Percentiles rank a stretch among this genome's conserved stretches.
phyloP scores from a whole-genome alignment of 305 asterid species.

The Fraxinus velutina region DNA sequence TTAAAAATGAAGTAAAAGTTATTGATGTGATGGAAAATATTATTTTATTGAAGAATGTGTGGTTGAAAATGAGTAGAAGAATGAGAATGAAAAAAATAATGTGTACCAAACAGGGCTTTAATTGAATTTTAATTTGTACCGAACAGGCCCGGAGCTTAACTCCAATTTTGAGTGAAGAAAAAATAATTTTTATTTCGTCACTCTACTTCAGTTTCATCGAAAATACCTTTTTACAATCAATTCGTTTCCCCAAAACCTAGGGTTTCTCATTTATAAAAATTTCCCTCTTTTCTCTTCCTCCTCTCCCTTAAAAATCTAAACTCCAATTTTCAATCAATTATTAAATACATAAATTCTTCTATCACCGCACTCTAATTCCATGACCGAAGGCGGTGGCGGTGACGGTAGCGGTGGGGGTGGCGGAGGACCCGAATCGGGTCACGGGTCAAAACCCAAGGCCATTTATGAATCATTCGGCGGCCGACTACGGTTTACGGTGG shows the following conservation, averaged over 20 bases:
- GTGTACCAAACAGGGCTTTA: too few species aligned
- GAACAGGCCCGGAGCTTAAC: too few species aligned
- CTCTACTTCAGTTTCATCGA: not conserved
- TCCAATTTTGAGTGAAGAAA: too few species aligned
- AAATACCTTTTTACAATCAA: not conserved
- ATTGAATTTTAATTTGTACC: too few species aligned
- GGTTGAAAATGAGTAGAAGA: too few species aligned
- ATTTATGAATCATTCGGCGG: constrained; percentile 59
- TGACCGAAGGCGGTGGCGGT: constrained; percentile 48
- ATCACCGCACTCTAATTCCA: constrained; percentile 20
- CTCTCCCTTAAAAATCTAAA: not conserved
- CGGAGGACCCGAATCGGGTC: constrained; percentile 34
- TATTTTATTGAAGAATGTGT: too few species aligned
- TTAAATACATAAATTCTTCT: not conserved
- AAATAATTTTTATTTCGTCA: not conserved
- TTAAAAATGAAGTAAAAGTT: too few species aligned
- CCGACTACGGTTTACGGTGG: constrained; percentile 74
- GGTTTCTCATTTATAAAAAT: not conserved
- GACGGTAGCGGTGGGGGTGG: constrained; percentile 22
- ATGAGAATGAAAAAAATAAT: too few species aligned
- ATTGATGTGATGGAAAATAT: too few species aligned
- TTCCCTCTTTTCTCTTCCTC: not conserved
- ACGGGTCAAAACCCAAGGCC: constrained; percentile 44
- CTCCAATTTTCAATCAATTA: not conserved
- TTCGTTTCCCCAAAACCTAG: constrained; percentile 1